phyloP scores from a whole-genome alignment of 331 rosid genomes.

The Malus hybrid region DNA sequence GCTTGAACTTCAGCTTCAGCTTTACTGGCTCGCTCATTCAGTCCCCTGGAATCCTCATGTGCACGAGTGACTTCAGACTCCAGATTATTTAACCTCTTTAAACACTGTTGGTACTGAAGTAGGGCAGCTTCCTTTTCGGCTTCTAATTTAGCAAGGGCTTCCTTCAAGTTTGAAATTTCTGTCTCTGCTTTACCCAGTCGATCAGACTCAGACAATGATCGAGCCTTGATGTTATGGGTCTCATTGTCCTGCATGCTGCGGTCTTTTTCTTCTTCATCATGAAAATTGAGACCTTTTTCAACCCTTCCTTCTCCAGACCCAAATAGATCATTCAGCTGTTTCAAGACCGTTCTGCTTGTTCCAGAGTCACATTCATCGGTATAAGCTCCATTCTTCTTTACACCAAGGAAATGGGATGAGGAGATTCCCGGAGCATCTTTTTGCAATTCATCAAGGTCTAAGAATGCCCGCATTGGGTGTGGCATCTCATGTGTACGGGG shows the following conservation, averaged over 20 bases:
- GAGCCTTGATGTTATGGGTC: slow-evolving; percentile 28
- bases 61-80: slow-evolving; percentile 66
- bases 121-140: slow-evolving; percentile 83
- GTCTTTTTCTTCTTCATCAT: slow-evolving; percentile 37
- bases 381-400: slow-evolving; percentile 46
- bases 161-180: slow-evolving; percentile 69
- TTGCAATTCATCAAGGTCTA: slow-evolving; percentile 48
- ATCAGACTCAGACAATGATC: slow-evolving; percentile 39
- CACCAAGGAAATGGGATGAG: slow-evolving; percentile 30
- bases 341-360: slow-evolving; percentile 41
- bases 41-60: slow-evolving; percentile 47
- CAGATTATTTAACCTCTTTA: slow-evolving; percentile 64
- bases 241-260: slow-evolving; percentile 29
- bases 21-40: slow-evolving; percentile 55
- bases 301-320: slow-evolving; percentile 47
- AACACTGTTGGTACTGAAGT: slow-evolving; percentile 63
- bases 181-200: slow-evolving; percentile 62
- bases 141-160: slow-evolving; percentile 66
- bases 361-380: slow-evolving; percentile 42
- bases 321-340: slow-evolving; percentile 49
- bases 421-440: slow-evolving; percentile 37
- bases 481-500: slow-evolving; percentile 60
- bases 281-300: slow-evolving; percentile 66
- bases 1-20: slow-evolving; percentile 77
- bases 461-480: slow-evolving; percentile 36